A percentile compares a stretch with the other conserved stretches of the same genome.
Evolutionary conservation across 495 filamentous ascomycete species (phyloP).

Genomic region (Penicillium manginii): DNA sequence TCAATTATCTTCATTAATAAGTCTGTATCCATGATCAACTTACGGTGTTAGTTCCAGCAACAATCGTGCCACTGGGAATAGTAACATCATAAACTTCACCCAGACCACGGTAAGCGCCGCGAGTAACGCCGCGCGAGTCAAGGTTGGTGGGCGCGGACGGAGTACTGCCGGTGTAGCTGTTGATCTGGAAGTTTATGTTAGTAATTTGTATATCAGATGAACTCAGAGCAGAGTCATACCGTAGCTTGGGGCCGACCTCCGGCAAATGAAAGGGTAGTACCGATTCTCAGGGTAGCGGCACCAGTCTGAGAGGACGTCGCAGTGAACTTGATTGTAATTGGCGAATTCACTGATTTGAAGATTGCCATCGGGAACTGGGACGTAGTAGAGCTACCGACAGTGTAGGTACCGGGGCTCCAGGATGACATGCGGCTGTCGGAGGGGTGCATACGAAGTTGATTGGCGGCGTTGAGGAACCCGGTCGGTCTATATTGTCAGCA

Average conservation of each 20-base stretch:
- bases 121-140: slow-evolving; percentile 64
- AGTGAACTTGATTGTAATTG: slow-evolving; percentile 64
- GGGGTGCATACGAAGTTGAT: slow-evolving; percentile 69
- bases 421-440: slow-evolving; percentile 62
- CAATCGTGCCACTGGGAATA: slow-evolving; percentile 59
- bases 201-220: background rate
- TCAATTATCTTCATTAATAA: background rate
- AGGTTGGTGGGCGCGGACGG: slow-evolving; percentile 65
- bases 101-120: slow-evolving; percentile 64
- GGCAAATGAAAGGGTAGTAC: slow-evolving; percentile 65
- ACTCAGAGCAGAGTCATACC: background rate
- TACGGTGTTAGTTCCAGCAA: slow-evolving; percentile 61
- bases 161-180: slow-evolving; percentile 47
- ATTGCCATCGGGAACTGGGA: slow-evolving; percentile 67
- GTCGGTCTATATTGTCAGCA: slow-evolving; percentile 47
- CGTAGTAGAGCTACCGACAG: slow-evolving; percentile 54
- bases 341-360: slow-evolving; percentile 64
- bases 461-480: slow-evolving; percentile 67
- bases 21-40: background rate
- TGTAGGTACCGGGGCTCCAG: slow-evolving; percentile 64
- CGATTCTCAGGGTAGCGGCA: slow-evolving; percentile 62
- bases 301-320: slow-evolving; percentile 52
- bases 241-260: slow-evolving; percentile 44
- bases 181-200: slow-evolving; percentile 36
- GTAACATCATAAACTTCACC: slow-evolving; percentile 64